Evolutionary conservation across 2,329 filamentous ascomycete species (phyloP).

Genomic region (Sporothrix variecibatus): DNA sequence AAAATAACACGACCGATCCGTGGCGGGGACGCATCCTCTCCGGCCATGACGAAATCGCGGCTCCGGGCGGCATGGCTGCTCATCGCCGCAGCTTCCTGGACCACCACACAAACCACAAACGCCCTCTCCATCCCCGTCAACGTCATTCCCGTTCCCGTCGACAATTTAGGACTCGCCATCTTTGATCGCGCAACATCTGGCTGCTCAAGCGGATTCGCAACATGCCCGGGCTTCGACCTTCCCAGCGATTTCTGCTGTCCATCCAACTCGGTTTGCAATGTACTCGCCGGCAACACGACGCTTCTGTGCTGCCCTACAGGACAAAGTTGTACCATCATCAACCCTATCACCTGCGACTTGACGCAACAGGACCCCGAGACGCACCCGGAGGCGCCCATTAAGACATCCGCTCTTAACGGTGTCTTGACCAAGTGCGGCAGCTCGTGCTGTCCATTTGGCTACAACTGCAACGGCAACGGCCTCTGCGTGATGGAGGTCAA

Average conservation of each 20-base stretch:
- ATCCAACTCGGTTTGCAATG: constrained; percentile 54
- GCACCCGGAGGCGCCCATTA: constrained; percentile 61
- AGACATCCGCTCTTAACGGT: constrained; percentile 63
- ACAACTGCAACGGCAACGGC: constrained; percentile 56
- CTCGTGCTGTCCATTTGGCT: constrained; percentile 74
- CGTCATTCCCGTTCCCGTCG: constrained; percentile 34
- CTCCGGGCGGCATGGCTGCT: constrained; percentile 42
- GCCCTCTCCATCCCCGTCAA: constrained; percentile 41
- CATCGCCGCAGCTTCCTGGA: constrained; percentile 37
- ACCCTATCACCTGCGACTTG: constrained; percentile 66
- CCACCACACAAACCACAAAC: constrained; percentile 35
- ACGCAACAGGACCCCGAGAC: constrained; percentile 61
- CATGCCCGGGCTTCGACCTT: constrained; percentile 56
- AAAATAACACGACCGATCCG: neutral
- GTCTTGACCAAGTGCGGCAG: constrained; percentile 59
- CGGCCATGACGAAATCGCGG: constrained; percentile 23
- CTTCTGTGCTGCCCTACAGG: constrained; percentile 69
- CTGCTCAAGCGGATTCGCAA: constrained; percentile 44
- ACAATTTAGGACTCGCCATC: constrained; percentile 3
- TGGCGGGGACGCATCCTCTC: constrained; percentile 1
- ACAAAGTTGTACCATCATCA: constrained; percentile 60
- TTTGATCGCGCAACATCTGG: constrained; percentile 15
- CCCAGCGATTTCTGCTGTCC: constrained; percentile 70
- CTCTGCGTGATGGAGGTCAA: constrained; percentile 56
- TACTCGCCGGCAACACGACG: constrained; percentile 65